Conservation (phyloP, 2,329 filamentous ascomycete species). For the Epichloe uncinata region DNA sequence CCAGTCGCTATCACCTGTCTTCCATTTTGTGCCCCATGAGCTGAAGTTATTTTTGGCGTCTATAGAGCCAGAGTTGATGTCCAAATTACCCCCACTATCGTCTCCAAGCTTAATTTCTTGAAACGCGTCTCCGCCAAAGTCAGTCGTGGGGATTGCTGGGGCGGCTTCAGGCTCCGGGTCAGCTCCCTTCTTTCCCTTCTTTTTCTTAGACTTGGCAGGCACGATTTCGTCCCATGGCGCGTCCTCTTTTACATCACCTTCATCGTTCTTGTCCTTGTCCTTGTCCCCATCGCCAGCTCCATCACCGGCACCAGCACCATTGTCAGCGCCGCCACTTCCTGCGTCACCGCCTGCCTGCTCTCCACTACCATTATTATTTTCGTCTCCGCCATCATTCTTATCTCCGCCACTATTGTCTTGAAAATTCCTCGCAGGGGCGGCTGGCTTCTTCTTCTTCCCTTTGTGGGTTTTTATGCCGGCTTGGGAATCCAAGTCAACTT, state of each 20-base stretch:
- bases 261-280: constrained; percentile 19
- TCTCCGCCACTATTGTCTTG: constrained; percentile 6
- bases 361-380: constrained; percentile 6
- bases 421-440: constrained; percentile 3
- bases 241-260: constrained; percentile 23
- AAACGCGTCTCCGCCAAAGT: constrained; percentile 39
- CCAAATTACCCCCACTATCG: constrained; percentile 42
- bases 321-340: not conserved
- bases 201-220: constrained; percentile 25
- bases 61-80: constrained; percentile 39
- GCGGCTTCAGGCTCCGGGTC: constrained; percentile 16
- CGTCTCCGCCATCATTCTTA: constrained; percentile 2
- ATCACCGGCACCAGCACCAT: constrained; percentile 2
- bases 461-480: constrained; percentile 8
- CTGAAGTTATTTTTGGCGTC: constrained; percentile 35
- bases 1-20: constrained; percentile 35
- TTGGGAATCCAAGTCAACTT: constrained; percentile 11
- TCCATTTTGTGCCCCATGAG: constrained; percentile 48
- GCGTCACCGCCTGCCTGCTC: constrained; percentile 2
- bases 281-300: constrained; percentile 3
- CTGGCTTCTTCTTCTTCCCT: constrained; percentile 11
- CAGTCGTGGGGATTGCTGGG: constrained; percentile 17
- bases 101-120: constrained; percentile 55
- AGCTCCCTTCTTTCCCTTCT: constrained; percentile 19
- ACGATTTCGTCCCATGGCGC: constrained; percentile 20